Evolutionary conservation across 176 grass and related monocot species (phyloP).

Genomic region (Alopecurus myosuroides): DNA sequence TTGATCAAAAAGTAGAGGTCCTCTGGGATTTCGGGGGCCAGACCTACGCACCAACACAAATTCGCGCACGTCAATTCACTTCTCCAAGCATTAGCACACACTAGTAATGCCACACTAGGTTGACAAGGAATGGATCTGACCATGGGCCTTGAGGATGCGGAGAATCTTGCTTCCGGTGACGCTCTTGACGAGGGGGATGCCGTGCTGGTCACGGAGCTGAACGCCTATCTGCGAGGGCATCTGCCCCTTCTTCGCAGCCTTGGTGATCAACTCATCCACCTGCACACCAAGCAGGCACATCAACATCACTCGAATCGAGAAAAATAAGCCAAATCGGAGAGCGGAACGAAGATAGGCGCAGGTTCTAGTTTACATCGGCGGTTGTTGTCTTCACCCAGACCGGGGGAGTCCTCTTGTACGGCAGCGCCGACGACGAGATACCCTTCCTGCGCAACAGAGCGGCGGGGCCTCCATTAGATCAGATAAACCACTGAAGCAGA

Average conservation of each 20-base stretch:
- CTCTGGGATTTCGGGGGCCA: slow-evolving; percentile 82
- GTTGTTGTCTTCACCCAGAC: slow-evolving; percentile 65
- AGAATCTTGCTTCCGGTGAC: slow-evolving; percentile 93
- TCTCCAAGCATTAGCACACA: background rate
- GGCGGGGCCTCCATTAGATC: slow-evolving; percentile 1
- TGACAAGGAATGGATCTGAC: slow-evolving; percentile 19
- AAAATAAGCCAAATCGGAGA: background rate
- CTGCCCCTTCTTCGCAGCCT: slow-evolving; percentile 84
- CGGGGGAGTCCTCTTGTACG: slow-evolving; percentile 86
- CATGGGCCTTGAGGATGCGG: slow-evolving; percentile 84
- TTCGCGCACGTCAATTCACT: background rate
- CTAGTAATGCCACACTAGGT: background rate
- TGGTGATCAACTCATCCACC: slow-evolving; percentile 83
- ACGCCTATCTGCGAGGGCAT: slow-evolving; percentile 86
- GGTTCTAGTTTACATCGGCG: slow-evolving; percentile 30
- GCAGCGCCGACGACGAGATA: slow-evolving; percentile 87
- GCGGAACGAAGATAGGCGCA: background rate
- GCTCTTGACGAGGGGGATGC: slow-evolving; percentile 69
- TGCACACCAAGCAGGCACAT: background rate
- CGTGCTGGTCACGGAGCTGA: slow-evolving; percentile 80
- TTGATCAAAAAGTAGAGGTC: slow-evolving; percentile 89
- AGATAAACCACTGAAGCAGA: background rate
- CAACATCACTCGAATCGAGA: background rate
- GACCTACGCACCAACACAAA: background rate
- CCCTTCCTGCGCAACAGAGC: slow-evolving; percentile 47